Base-by-base conservation (phyloP, 331 rosid species). In the Spiraea crenata region DNA sequence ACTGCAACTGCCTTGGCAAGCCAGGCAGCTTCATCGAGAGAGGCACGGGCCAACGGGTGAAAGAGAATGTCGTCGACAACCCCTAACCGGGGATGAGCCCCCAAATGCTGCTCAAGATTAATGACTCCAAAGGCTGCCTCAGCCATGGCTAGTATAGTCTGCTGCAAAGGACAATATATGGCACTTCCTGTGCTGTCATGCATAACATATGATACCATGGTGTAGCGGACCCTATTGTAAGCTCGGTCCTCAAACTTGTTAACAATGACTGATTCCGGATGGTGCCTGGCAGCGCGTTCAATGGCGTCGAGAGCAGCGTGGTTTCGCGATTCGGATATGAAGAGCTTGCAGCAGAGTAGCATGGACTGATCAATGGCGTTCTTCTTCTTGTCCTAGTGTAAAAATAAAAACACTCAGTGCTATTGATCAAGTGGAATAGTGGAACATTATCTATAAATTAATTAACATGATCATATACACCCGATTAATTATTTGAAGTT, bases 1-100 rank as follows among this genome's bases (percentile, higher is more conserved):
- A 70, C 67, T 10, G 90, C 93, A 5, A 90, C 84, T 6, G 87
- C 83, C 82, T 87, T 87, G 17, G 96, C 98, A 57, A 90, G 83
- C 92, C 90, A 93, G 3, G 96, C 93, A 7, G 97, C 97, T 44
- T 90, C 92, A 17, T 84, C 85, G 1, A 93, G 52, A 0, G 92
- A 90, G 1, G 89, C 92, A 16, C 78, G 72, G 37, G 83, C 86
- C 42, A 93, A 74, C 9, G 96, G 98, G 61, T 93, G 98, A 79
- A 90, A 87, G 59, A 90, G 77, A 69, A 93, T 87, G 93, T 93
- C 97, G 34, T 93, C 97, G 1, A 93, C 88, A 0, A 77, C 89
- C 8, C 98, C 98, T 3, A 90, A 57, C 7, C 85, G 91, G 11
- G 98, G 98, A 76, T 88, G 95, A 74, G 96, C 80, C 0, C 97